Percentiles rank a stretch among this genome's conserved stretches.
These are phyloP conservation scores for Tetracladium marchalianum DNA, from an alignment of 495 filamentous ascomycete species.

Conservation along the genomic window DNA sequence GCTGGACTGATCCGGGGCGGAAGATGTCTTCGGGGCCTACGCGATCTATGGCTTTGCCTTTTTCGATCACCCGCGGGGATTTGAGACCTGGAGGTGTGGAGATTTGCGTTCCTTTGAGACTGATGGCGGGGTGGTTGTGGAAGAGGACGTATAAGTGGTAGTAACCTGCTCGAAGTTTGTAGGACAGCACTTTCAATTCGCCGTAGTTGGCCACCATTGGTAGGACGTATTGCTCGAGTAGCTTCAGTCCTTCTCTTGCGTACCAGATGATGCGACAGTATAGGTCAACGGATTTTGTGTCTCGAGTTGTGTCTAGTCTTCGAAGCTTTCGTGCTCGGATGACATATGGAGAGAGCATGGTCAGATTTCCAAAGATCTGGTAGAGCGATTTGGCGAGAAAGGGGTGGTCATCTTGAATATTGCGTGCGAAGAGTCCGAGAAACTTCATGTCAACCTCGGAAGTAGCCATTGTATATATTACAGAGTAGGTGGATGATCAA, in stretches of 20 bases:
- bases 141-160: conserved; percentile 97
- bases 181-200: conserved; percentile 77
- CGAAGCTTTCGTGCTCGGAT: conserved; percentile 74
- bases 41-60: conserved; percentile 20
- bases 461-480: conserved; percentile 60
- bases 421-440: conserved; percentile 73
- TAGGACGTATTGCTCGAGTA: conserved; percentile 78
- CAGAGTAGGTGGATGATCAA: too few species aligned
- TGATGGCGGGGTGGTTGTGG: conserved; percentile 57
- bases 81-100: conserved; percentile 19
- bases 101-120: conserved; percentile 11
- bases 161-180: conserved; percentile 87
- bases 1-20: conserved; percentile 27
- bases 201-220: conserved; percentile 61
- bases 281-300: conserved; percentile 71
- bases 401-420: conserved; percentile 59
- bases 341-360: conserved; percentile 78
- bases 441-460: conserved; percentile 97
- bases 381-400: conserved; percentile 73
- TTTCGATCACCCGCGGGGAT: conserved; percentile 17
- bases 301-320: conserved; percentile 66
- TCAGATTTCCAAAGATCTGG: conserved; percentile 82
- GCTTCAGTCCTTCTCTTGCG: conserved; percentile 77
- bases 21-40: conserved; percentile 7
- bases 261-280: conserved; percentile 96